These are phyloP conservation scores for Lichtheimia ramosa DNA, from an alignment of 371 early-diverging fungal species.

Conservation along the genomic window DNA sequence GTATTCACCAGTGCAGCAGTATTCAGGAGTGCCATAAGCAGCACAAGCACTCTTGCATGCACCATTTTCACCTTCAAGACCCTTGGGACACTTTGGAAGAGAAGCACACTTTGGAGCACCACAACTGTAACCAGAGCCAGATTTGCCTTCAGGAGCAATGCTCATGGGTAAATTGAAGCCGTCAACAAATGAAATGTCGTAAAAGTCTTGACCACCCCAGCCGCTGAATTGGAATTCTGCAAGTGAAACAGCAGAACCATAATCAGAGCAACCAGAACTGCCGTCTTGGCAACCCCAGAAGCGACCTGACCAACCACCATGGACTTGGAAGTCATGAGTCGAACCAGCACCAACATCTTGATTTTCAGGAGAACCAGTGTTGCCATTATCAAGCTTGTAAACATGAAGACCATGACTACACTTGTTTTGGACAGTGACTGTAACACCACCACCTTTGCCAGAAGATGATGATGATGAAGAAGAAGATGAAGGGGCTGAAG, in stretches of 20 bases:
- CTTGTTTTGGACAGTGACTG: slow-evolving; percentile 40
- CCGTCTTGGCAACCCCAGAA: slow-evolving; percentile 37
- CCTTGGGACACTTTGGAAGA: slow-evolving; percentile 34
- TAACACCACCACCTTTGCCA: slow-evolving; percentile 7
- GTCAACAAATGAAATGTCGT: slow-evolving; percentile 44
- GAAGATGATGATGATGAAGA: no score
- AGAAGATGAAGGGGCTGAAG: no score
- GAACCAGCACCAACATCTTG: slow-evolving; percentile 18
- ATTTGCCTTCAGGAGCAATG: slow-evolving; percentile 26
- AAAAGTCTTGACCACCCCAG: slow-evolving; percentile 20
- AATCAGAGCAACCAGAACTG: slow-evolving; percentile 24
- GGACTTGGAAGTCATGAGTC: slow-evolving; percentile 17
- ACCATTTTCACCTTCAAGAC: slow-evolving; percentile 26
- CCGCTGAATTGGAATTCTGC: slow-evolving; percentile 41
- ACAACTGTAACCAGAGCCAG: slow-evolving; percentile 25
- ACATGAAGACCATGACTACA: slow-evolving; percentile 30
- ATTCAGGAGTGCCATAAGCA: slow-evolving; percentile 30
- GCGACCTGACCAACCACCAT: slow-evolving; percentile 36
- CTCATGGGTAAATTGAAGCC: slow-evolving; percentile 42
- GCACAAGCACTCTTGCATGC: slow-evolving; percentile 43
- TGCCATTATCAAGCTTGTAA: slow-evolving; percentile 37
- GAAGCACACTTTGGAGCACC: slow-evolving; percentile 26
- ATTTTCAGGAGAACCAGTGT: slow-evolving; percentile 1
- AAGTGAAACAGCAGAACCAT: slow-evolving; percentile 30
- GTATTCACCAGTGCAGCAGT: slow-evolving; percentile 41